These are phyloP conservation scores for Termitomyces eurrhizus DNA, from an alignment of 768 basidiomycete species.

Conservation along the genomic window DNA sequence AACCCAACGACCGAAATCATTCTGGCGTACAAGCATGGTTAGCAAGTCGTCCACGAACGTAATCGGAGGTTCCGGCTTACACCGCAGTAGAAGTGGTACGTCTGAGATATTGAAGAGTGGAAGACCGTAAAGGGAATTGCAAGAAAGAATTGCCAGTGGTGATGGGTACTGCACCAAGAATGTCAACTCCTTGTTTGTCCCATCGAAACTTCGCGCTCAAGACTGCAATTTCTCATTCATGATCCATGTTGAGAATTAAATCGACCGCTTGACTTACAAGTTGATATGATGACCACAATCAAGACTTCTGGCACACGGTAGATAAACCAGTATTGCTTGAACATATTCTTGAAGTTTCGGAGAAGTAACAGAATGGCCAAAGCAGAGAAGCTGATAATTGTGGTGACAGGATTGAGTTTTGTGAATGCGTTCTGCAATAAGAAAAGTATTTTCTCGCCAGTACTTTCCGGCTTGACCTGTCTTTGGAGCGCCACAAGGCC, in stretches of 20 bases:
- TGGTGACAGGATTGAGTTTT: conserved; percentile 61
- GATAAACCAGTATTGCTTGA: conserved; percentile 64
- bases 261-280: conserved; percentile 47
- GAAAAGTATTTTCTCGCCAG: conserved; percentile 77
- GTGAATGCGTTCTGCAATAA: conserved; percentile 55
- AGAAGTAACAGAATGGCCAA: conserved; percentile 62
- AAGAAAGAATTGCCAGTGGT: conserved; percentile 60
- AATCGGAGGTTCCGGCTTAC: conserved; percentile 31
- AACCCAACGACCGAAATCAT: conserved; percentile 85
- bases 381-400: conserved; percentile 70
- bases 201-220: conserved; percentile 66
- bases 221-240: conserved; percentile 39
- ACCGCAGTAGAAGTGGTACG: conserved; percentile 84
- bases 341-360: conserved; percentile 52
- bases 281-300: conserved; percentile 79
- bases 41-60: not conserved
- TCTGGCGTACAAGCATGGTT: conserved; percentile 30
- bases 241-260: not conserved
- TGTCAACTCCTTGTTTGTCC: conserved; percentile 76
- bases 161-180: conserved; percentile 76
- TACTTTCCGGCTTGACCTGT: conserved; percentile 54
- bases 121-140: conserved; percentile 63
- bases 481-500: conserved; percentile 62
- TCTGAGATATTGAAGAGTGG: conserved; percentile 61
- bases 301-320: conserved; percentile 89